phyloP scores from a whole-genome alignment of 805 yeast genomes.

The Wickerhamiella brachini region DNA sequence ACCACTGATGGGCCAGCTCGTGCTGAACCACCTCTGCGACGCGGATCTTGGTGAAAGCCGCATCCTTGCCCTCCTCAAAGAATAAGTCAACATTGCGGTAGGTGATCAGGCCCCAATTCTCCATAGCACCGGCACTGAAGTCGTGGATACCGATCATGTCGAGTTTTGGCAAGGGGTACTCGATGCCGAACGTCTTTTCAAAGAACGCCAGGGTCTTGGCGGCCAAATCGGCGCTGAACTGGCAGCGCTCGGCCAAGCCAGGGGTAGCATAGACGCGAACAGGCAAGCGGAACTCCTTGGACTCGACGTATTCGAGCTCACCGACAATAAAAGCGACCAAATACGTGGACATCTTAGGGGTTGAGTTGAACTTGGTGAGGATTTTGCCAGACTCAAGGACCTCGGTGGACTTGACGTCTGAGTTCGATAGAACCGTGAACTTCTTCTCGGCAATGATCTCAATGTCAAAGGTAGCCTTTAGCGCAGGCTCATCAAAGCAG shows the following conservation, averaged over 20 bases:
- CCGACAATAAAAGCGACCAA: slow-evolving; percentile 62
- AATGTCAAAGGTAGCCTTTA: slow-evolving; percentile 52
- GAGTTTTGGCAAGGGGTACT: slow-evolving; percentile 69
- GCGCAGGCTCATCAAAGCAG: slow-evolving; percentile 57
- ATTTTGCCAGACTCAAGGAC: slow-evolving; percentile 28
- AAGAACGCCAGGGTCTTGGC: slow-evolving; percentile 53
- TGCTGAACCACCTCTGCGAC: slow-evolving; percentile 76
- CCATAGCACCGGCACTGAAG: slow-evolving; percentile 81
- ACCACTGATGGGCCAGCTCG: slow-evolving; percentile 87
- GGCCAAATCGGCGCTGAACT: slow-evolving; percentile 49
- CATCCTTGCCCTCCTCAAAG: slow-evolving; percentile 59
- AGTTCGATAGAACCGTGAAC: slow-evolving; percentile 51
- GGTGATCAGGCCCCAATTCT: slow-evolving; percentile 74
- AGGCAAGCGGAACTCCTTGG: slow-evolving; percentile 42
- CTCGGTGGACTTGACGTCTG: slow-evolving; percentile 38
- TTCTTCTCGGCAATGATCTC: slow-evolving; percentile 38
- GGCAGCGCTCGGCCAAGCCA: slow-evolving; percentile 47
- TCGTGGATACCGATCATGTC: slow-evolving; percentile 71
- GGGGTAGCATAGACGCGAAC: slow-evolving; percentile 59
- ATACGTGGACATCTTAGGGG: slow-evolving; percentile 65
- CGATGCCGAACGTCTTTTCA: slow-evolving; percentile 50
- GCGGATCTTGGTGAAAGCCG: slow-evolving; percentile 44
- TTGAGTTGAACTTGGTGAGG: slow-evolving; percentile 40
- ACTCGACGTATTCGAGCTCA: slow-evolving; percentile 49
- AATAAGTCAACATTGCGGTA: slow-evolving; percentile 47